Conservation (phyloP, 805 yeast genomes). For the Metschnikowia hibisci region DNA sequence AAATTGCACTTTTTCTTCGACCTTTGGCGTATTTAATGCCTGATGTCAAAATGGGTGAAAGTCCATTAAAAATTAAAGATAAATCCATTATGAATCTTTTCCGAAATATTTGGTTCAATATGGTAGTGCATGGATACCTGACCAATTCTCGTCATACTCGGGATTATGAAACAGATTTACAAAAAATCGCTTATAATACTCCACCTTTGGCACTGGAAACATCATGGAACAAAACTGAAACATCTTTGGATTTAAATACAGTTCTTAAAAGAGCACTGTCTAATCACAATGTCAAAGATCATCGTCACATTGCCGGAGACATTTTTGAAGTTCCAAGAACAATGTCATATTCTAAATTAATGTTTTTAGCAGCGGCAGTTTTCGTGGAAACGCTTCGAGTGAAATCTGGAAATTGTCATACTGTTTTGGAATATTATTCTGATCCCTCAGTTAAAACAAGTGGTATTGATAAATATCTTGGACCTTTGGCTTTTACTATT, state of each 20-base stretch:
- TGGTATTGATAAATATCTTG: conserved; percentile 66
- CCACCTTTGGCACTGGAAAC: conserved; percentile 29
- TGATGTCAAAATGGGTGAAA: conserved; percentile 35
- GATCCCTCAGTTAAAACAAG: conserved; percentile 75
- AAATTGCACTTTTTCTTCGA: conserved; percentile 56
- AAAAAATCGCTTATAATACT: conserved; percentile 75
- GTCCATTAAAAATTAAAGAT: conserved; percentile 43
- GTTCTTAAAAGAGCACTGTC: conserved; percentile 88
- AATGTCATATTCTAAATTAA: conserved; percentile 69
- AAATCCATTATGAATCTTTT: conserved; percentile 55
- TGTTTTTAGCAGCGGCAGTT: conserved; percentile 82
- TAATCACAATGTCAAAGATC: conserved; percentile 71
- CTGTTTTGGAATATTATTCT: conserved; percentile 71
- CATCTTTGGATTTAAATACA: conserved; percentile 87
- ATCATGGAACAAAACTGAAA: conserved; percentile 68
- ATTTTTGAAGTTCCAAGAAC: conserved; percentile 48
- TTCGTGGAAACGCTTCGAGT: conserved; percentile 78
- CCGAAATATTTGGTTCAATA: conserved; percentile 90
- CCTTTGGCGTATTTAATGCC: conserved; percentile 81
- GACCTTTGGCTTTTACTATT: conserved; percentile 57
- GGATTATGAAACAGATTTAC: conserved; percentile 46
- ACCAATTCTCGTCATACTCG: conserved; percentile 51
- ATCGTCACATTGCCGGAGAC: conserved; percentile 56
- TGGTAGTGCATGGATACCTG: conserved; percentile 88
- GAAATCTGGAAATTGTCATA: conserved; percentile 75